phyloP scores from a whole-genome alignment of 2,329 filamentous ascomycete genomes.

The Cadophora sp. region DNA sequence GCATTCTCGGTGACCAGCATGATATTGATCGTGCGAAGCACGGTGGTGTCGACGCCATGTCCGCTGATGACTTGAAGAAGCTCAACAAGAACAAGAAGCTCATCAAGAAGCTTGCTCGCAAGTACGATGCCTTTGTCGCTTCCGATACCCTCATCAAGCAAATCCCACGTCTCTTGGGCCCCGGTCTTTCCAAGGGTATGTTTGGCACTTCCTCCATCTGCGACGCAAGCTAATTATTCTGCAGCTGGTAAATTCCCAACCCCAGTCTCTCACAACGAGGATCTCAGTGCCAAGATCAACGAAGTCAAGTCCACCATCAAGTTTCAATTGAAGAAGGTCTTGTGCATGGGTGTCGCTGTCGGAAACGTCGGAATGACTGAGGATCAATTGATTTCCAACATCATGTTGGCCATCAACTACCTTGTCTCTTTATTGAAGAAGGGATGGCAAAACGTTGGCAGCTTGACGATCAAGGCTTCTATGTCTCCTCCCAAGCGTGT shows the following conservation, averaged over 20 bases:
- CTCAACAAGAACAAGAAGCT: conserved; percentile 99
- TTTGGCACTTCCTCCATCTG: conserved; percentile 17
- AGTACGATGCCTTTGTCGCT: conserved; percentile 99
- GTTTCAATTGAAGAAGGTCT: conserved; percentile 99
- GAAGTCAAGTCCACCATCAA: conserved; percentile 99
- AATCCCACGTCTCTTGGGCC: conserved; percentile 99
- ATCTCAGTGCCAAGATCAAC: conserved; percentile 93
- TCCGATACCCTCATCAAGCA: conserved; percentile 99
- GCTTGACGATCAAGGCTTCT: conserved; percentile 99
- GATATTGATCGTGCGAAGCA: conserved; percentile 99
- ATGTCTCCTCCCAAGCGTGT: conserved; percentile 99
- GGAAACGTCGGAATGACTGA: conserved; percentile 97
- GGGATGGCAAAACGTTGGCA: conserved; percentile 99
- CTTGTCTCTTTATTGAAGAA: conserved; percentile 99
- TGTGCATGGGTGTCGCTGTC: conserved; percentile 99
- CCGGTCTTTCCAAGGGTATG: conserved; percentile 95
- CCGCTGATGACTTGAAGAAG: conserved; percentile 98
- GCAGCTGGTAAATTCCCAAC: conserved; percentile 99
- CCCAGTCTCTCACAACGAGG: conserved; percentile 95
- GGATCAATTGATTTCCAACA: conserved; percentile 97
- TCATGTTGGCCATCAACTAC: conserved; percentile 99
- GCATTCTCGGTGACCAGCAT: conserved; percentile 91
- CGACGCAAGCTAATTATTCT: conserved; percentile 40
- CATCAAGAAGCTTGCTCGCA: conserved; percentile 99
- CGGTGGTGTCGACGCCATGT: conserved; percentile 98